Conservation (phyloP, 768 basidiomycete genomes). For the Polyporus arcularius region DNA sequence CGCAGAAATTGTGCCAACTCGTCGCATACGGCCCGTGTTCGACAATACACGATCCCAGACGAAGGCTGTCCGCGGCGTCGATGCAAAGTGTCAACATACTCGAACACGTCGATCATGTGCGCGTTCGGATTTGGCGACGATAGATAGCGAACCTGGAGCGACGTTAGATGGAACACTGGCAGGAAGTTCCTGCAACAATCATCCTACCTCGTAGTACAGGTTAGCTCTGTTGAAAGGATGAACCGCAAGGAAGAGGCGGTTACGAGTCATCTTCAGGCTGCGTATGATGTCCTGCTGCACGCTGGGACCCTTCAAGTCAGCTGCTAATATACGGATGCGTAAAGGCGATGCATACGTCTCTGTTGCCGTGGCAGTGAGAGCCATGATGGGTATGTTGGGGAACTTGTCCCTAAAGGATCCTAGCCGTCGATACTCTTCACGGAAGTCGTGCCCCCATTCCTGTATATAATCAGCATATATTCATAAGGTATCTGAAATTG, state of each 20-base stretch:
- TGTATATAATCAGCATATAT: slow-evolving; percentile 27
- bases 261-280: slow-evolving; percentile 59
- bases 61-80: slow-evolving; percentile 57
- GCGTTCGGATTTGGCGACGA: slow-evolving; percentile 49
- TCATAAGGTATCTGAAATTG: background rate
- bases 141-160: slow-evolving; percentile 60
- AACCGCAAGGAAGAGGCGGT: slow-evolving; percentile 59
- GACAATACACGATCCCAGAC: slow-evolving; percentile 79
- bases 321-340: background rate
- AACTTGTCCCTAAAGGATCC: slow-evolving; percentile 71
- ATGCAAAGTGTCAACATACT: slow-evolving; percentile 68
- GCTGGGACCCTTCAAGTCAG: slow-evolving; percentile 35
- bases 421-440: slow-evolving; percentile 69
- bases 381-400: slow-evolving; percentile 79
- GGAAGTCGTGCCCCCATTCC: slow-evolving; percentile 89
- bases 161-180: background rate
- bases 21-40: slow-evolving; percentile 67
- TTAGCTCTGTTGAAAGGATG: slow-evolving; percentile 84
- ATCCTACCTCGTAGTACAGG: slow-evolving; percentile 74
- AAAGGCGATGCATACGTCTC: slow-evolving; percentile 31
- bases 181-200: background rate
- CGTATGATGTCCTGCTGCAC: slow-evolving; percentile 75
- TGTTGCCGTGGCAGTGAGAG: slow-evolving; percentile 84
- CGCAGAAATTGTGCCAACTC: slow-evolving; percentile 65
- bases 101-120: slow-evolving; percentile 65